Evolutionary conservation across 1,284 basidiomycete genomes (phyloP).

Genomic region (Rhodotorula sp.): DNA sequence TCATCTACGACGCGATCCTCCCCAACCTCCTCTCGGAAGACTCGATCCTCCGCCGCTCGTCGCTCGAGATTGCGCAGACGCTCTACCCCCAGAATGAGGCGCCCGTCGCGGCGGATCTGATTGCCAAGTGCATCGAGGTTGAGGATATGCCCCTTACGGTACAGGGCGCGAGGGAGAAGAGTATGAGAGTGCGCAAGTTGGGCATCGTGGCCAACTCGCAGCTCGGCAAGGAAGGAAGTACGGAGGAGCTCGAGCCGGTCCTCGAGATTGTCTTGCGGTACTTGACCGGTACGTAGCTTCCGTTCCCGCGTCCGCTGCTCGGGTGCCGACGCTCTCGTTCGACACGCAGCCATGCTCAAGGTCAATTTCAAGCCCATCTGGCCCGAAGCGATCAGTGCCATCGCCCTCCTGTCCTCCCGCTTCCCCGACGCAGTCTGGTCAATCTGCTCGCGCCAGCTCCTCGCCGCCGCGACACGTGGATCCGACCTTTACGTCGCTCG

Average conservation of each 20-base stretch:
- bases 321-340: background rate
- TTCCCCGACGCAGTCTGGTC: conserved; percentile 72
- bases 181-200: conserved; percentile 61
- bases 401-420: conserved; percentile 61
- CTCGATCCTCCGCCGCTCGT: conserved; percentile 48
- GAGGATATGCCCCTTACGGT: conserved; percentile 50
- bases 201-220: conserved; percentile 42
- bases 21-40: conserved; percentile 54
- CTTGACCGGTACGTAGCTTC: conserved; percentile 58
- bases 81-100: conserved; percentile 31
- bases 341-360: conserved; percentile 69
- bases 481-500: conserved; percentile 32
- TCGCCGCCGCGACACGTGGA: conserved; percentile 35
- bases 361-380: conserved; percentile 86
- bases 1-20: conserved; percentile 43
- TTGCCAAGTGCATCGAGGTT: conserved; percentile 42
- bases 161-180: conserved; percentile 76
- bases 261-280: conserved; percentile 42
- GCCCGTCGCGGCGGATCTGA: conserved; percentile 34
- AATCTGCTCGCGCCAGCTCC: conserved; percentile 55
- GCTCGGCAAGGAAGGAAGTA: conserved; percentile 21
- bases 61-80: conserved; percentile 49
- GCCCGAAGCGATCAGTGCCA: conserved; percentile 69
- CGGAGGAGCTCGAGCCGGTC: conserved; percentile 33
- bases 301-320: conserved; percentile 53